Percentiles rank a stretch among this genome's conserved stretches.
These are phyloP conservation scores for Nematocida homosporus DNA, from an alignment of 371 early-diverging fungal genomes.

Conservation along the genomic window DNA sequence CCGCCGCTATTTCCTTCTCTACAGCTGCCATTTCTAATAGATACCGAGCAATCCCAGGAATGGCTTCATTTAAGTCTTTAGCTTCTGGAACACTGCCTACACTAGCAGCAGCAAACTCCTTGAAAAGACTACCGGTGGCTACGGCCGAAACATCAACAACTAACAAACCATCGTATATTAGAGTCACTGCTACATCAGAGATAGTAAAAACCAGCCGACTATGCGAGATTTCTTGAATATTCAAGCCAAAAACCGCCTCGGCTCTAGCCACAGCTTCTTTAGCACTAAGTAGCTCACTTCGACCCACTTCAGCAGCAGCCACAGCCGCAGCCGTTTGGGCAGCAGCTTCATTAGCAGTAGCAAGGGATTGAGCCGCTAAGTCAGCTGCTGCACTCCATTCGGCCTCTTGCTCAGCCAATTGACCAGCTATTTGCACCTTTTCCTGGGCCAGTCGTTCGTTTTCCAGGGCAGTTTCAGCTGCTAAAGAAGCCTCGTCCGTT, in stretches of 20 bases:
- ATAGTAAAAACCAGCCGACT: conserved; percentile 10
- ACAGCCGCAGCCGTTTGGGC: background rate
- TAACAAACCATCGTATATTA: conserved; percentile 44
- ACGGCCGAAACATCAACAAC: conserved; percentile 47
- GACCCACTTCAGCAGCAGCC: conserved; percentile 30
- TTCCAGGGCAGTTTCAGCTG: conserved; percentile 1
- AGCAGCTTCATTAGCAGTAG: background rate
- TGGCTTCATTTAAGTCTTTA: background rate
- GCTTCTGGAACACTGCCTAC: conserved; percentile 1
- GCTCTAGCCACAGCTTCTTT: conserved; percentile 28
- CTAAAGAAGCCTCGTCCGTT: conserved; percentile 19
- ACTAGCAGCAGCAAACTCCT: conserved; percentile 13
- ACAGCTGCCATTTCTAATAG: conserved; percentile 40
- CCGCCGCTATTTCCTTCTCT: conserved; percentile 38
- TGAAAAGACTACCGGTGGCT: conserved; percentile 11
- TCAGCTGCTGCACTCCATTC: too few species aligned
- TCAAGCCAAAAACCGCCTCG: conserved; percentile 37
- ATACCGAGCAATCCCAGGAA: conserved; percentile 29
- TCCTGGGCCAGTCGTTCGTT: background rate
- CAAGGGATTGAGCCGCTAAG: background rate
- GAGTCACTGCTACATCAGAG: conserved; percentile 20
- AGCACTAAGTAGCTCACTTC: conserved; percentile 27
- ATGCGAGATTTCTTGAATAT: conserved; percentile 41
- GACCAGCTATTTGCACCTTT: background rate
- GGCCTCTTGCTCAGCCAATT: background rate